Percentiles rank a stretch among this genome's conserved stretches.
phyloP scores from a whole-genome alignment of 176 grass and related monocot genomes.

The Rhynchospora tenuis region DNA sequence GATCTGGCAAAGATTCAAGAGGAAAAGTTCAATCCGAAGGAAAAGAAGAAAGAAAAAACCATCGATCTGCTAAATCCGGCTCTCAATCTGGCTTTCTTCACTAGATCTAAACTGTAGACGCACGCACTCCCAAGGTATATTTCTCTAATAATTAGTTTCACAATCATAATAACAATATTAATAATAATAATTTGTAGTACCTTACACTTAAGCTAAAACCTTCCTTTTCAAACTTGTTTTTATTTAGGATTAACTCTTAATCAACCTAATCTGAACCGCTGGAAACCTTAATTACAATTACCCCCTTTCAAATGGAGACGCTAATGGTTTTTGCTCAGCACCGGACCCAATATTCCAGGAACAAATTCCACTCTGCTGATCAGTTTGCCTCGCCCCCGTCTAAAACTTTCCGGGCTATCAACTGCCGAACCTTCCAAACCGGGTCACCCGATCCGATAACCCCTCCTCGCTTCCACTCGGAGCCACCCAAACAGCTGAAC shows the following conservation, averaged over 20 bases:
- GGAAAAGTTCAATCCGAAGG: conserved; percentile 12
- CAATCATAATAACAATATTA: no score
- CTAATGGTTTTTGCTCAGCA: conserved; percentile 63
- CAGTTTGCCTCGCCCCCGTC: conserved; percentile 28
- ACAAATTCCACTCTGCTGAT: conserved; percentile 30
- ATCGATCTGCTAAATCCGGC: neutral
- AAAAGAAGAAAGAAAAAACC: conserved; percentile 21
- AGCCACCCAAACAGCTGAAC: conserved; percentile 25
- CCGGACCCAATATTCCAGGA: conserved; percentile 47
- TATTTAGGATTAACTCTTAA: conserved; percentile 28
- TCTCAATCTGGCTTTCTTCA: conserved; percentile 9
- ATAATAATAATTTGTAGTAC: neutral
- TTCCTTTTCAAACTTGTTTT: neutral
- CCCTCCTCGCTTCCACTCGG: conserved; percentile 5
- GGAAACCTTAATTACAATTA: neutral
- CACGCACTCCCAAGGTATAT: conserved; percentile 4
- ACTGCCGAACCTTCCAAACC: conserved; percentile 66
- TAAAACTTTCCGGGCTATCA: conserved; percentile 40
- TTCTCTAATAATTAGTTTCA: neutral
- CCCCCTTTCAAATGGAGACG: conserved; percentile 39
- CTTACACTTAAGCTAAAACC: neutral
- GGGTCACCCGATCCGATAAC: conserved; percentile 28
- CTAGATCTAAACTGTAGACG: neutral
- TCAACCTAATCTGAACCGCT: conserved; percentile 14
- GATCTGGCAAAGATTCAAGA: conserved; percentile 29